Conservation (phyloP, 176 grass and related monocot genomes). For the Eleusine coracana region DNA sequence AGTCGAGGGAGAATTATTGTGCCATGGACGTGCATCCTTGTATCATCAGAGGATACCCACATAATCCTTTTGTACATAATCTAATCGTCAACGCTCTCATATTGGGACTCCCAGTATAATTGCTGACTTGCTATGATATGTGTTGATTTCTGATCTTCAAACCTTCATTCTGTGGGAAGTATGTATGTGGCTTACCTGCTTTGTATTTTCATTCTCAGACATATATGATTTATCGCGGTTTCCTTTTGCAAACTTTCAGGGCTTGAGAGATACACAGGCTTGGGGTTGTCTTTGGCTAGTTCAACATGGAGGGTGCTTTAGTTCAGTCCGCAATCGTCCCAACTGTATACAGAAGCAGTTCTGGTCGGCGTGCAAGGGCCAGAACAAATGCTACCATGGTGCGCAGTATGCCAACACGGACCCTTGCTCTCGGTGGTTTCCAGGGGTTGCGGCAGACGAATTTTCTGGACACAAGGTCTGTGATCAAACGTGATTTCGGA, state of each 20-base stretch:
- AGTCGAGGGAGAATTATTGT: background rate
- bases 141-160: background rate
- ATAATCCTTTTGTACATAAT: background rate
- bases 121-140: background rate
- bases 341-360: slow-evolving; percentile 44
- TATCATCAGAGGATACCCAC: background rate
- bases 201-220: background rate
- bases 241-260: background rate
- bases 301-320: slow-evolving; percentile 75
- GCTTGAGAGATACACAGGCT: slow-evolving; percentile 12
- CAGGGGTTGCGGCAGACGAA: slow-evolving; percentile 64
- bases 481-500: slow-evolving; percentile 46
- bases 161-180: background rate
- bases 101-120: background rate
- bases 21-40: background rate
- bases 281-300: background rate
- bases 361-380: slow-evolving; percentile 34
- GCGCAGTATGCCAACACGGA: slow-evolving; percentile 39
- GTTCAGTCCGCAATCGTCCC: slow-evolving; percentile 77
- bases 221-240: background rate
- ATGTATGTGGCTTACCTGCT: background rate
- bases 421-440: slow-evolving; percentile 59
- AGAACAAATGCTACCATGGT: slow-evolving; percentile 43
- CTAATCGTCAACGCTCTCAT: background rate
- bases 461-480: slow-evolving; percentile 50